Evolutionary conservation across 2,329 filamentous ascomycete species (phyloP).

Genomic region (Exophiala bonariae): DNA sequence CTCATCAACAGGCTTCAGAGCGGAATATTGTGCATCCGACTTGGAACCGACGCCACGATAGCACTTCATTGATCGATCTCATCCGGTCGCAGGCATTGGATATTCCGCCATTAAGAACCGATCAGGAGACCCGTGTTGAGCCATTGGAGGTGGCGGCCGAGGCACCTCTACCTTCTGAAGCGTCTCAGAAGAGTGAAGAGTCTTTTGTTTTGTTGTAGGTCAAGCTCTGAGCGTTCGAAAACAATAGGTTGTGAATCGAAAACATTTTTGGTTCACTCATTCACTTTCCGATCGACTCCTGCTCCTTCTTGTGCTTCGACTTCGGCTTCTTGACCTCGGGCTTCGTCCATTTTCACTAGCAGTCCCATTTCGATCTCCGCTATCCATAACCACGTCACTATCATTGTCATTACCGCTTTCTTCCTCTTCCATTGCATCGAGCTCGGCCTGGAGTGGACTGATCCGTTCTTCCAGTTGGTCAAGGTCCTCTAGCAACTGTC

Average conservation of each 20-base stretch:
- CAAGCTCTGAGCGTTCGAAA: not conserved
- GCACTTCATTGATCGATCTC: conserved; percentile 22
- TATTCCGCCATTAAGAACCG: conserved; percentile 8
- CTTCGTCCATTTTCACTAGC: conserved; percentile 20
- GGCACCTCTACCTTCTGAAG: not conserved
- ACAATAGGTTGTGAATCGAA: not conserved
- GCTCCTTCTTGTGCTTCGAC: conserved; percentile 17
- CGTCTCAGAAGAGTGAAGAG: conserved; percentile 3
- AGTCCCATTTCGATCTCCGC: conserved; percentile 16
- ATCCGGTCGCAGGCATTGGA: conserved; percentile 21
- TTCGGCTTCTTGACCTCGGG: conserved; percentile 14
- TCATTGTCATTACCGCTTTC: conserved; percentile 18
- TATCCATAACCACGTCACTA: conserved; percentile 11
- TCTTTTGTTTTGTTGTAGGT: conserved; percentile 9
- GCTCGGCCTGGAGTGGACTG: conserved; percentile 73
- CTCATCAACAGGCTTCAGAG: conserved; percentile 8
- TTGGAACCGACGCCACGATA: conserved; percentile 22
- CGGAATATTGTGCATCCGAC: conserved; percentile 21
- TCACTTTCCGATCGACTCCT: conserved; percentile 20
- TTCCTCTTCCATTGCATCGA: conserved; percentile 46
- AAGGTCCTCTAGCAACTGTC: conserved; percentile 82
- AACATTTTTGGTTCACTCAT: conserved; percentile 13
- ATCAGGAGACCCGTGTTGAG: not conserved
- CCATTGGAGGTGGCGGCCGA: conserved; percentile 4
- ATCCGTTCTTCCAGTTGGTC: conserved; percentile 82